Evolutionary conservation across 345 rosid species (phyloP).

Genomic region (Lenwebbia sp.): DNA sequence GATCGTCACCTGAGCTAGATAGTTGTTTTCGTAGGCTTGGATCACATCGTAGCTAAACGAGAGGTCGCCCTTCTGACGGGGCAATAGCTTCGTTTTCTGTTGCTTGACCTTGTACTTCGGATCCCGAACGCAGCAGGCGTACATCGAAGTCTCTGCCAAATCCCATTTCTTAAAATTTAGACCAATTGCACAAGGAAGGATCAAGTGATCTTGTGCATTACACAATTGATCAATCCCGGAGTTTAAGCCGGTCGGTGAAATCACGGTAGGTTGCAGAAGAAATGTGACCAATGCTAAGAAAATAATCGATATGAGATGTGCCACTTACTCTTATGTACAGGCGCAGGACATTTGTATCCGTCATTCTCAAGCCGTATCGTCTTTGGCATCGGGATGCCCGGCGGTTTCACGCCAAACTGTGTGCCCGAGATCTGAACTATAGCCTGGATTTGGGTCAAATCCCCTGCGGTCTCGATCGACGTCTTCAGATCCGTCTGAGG

Average conservation of each 20-base stretch:
- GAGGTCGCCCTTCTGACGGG: constrained; percentile 54
- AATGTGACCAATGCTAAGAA: background rate
- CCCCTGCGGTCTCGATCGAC: constrained; percentile 80
- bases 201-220: background rate
- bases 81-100: constrained; percentile 24
- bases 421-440: constrained; percentile 59
- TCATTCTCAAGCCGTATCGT: constrained; percentile 42
- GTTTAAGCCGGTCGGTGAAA: background rate
- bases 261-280: background rate
- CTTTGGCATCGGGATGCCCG: constrained; percentile 64
- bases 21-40: constrained; percentile 53
- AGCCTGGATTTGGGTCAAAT: constrained; percentile 48
- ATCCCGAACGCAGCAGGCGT: constrained; percentile 65
- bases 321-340: constrained; percentile 32
- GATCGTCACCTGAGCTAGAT: constrained; percentile 79
- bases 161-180: background rate
- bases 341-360: constrained; percentile 59
- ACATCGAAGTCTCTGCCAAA: constrained; percentile 43
- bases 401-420: constrained; percentile 53
- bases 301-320: background rate
- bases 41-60: constrained; percentile 55
- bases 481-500: constrained; percentile 52
- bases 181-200: background rate
- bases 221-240: background rate
- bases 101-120: constrained; percentile 45